Conservation (phyloP, 1,139 yeast species). For the Scheffersomyces insectosa region DNA sequence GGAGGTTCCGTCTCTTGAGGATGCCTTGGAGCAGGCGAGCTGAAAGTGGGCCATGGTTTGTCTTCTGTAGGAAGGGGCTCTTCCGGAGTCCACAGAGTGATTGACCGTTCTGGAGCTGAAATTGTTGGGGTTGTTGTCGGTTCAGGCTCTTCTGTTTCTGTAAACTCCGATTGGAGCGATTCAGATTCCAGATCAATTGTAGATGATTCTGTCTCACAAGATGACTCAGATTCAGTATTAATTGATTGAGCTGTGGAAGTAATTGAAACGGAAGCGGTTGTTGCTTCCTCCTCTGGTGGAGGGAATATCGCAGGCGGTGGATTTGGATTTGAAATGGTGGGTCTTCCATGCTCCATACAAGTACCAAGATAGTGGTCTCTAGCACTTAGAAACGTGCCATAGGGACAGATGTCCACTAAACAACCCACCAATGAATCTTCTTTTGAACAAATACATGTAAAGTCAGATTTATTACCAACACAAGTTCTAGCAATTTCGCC, state of each 20-base stretch:
- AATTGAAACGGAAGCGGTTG: neutral
- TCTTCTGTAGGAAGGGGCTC: neutral
- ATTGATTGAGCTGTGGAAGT: neutral
- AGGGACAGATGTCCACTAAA: conserved; percentile 49
- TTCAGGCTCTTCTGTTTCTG: neutral
- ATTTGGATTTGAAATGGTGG: conserved; percentile 11
- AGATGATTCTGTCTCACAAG: neutral
- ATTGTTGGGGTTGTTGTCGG: neutral
- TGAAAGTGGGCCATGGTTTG: neutral
- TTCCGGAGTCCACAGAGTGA: neutral
- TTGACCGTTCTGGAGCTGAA: no score
- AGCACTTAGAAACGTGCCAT: conserved; percentile 47
- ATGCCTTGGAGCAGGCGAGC: neutral
- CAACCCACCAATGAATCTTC: conserved; percentile 45
- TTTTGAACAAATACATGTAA: conserved; percentile 41
- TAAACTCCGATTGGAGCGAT: neutral
- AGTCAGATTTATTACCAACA: conserved; percentile 30
- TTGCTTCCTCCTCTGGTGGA: neutral
- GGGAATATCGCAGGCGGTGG: conserved; percentile 7
- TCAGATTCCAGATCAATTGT: no score
- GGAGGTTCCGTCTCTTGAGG: neutral
- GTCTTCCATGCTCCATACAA: conserved; percentile 43
- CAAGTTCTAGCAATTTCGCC: conserved; percentile 39
- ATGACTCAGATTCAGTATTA: neutral
- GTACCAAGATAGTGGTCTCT: conserved; percentile 59